Evolutionary conservation across 2,329 filamentous ascomycete species (phyloP).

Genomic region (Fusarium sororula): DNA sequence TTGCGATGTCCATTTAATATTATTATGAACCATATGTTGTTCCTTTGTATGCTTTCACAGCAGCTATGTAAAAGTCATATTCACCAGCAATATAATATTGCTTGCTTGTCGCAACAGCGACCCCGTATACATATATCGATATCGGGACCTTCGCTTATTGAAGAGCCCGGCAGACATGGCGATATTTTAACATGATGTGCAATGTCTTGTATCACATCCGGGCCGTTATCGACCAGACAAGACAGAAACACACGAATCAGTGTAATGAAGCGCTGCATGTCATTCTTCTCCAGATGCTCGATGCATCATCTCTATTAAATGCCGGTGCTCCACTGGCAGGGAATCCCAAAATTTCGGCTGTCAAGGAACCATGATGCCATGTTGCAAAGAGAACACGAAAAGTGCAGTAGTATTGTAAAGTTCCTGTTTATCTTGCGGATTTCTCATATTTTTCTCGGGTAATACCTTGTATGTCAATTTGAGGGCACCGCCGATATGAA

Average conservation of each 20-base stretch:
- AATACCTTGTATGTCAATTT: not conserved
- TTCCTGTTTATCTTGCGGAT: not conserved
- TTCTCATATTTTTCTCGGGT: not conserved
- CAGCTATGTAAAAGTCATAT: not conserved
- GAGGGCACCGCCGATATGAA: not conserved
- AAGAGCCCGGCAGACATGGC: not conserved
- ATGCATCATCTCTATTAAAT: constrained; percentile 5
- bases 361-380: not conserved
- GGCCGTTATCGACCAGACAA: not conserved
- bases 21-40: not conserved
- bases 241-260: constrained; percentile 5
- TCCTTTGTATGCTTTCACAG: not conserved
- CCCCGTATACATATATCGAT: not conserved
- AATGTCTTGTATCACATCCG: constrained; percentile 5
- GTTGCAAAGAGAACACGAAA: not conserved
- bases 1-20: not conserved
- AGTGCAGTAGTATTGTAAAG: not conserved
- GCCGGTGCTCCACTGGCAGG: constrained; percentile 13
- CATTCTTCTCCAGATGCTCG: constrained; percentile 2
- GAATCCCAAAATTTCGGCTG: not conserved
- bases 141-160: not conserved
- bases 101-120: constrained; percentile 1
- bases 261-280: constrained; percentile 12
- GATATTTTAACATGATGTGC: constrained; percentile 6
- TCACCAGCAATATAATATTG: constrained; percentile 8